Conservation (phyloP, 345 rosid species). For the Eucalyptus regnans region DNA sequence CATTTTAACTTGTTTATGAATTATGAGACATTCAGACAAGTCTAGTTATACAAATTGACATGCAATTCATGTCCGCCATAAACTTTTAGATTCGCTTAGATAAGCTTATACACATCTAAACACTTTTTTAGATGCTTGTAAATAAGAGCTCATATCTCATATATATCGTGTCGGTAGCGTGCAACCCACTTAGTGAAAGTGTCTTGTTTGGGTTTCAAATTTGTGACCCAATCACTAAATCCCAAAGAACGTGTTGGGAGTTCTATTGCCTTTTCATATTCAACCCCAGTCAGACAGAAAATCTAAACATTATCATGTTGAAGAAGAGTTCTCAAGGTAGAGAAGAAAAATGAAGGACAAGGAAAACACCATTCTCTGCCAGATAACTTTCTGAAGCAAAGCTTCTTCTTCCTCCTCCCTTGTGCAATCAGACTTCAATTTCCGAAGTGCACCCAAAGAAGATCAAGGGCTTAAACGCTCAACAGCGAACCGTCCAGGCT, state of each 20-base stretch:
- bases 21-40: too few relatives aligned
- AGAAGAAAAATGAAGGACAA: too few relatives aligned
- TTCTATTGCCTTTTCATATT: not conserved
- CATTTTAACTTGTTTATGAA: not conserved
- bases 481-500: not conserved
- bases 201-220: not conserved
- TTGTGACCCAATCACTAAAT: not conserved
- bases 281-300: too few relatives aligned
- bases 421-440: not conserved
- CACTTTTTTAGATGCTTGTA: not conserved
- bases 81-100: not conserved
- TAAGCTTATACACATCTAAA: accelerated
- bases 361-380: too few relatives aligned
- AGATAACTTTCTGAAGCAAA: too few relatives aligned
- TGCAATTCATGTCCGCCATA: not conserved
- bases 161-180: accelerated
- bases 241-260: not conserved
- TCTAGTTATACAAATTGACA: too few relatives aligned
- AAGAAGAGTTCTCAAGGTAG: too few relatives aligned
- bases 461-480: not conserved
- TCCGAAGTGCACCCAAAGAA: not conserved
- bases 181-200: not conserved
- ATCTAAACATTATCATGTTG: too few relatives aligned
- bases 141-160: not conserved
- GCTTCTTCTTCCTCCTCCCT: too few relatives aligned